These are phyloP conservation scores for Mucor plumbeus DNA, from an alignment of 371 early-diverging fungal genomes.

Conservation along the genomic window DNA sequence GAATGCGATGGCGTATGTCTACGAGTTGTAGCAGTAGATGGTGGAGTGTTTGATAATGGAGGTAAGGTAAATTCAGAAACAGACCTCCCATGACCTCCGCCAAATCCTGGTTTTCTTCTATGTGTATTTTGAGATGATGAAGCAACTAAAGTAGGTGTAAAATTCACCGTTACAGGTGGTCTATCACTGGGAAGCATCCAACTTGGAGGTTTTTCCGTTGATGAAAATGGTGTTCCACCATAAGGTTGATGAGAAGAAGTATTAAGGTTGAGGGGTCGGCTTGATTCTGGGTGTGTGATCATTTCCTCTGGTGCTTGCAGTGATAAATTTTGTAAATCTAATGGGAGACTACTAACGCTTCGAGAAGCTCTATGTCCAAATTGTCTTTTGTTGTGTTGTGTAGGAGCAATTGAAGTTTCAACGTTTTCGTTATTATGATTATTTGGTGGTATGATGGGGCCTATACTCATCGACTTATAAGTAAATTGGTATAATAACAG, in stretches of 20 bases:
- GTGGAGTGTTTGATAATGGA: constrained; percentile 15
- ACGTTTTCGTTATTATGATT: background rate
- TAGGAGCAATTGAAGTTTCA: background rate
- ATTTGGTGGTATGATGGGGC: background rate
- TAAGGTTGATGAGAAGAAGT: constrained; percentile 11
- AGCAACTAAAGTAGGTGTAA: background rate
- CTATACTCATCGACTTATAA: background rate
- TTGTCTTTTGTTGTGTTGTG: constrained; percentile 17
- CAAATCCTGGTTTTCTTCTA: constrained; percentile 23
- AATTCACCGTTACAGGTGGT: background rate
- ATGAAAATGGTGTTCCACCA: constrained; percentile 14
- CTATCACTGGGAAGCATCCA: constrained; percentile 29
- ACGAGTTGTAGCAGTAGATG: constrained; percentile 16
- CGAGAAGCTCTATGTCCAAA: constrained; percentile 21
- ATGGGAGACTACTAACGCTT: constrained; percentile 30
- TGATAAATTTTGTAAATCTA: constrained; percentile 30
- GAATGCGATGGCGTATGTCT: constrained; percentile 22
- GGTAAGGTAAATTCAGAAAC: constrained; percentile 28
- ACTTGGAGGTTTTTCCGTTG: constrained; percentile 24
- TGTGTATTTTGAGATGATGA: constrained; percentile 11
- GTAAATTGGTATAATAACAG: background rate
- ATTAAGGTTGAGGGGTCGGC: background rate
- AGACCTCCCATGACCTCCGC: constrained; percentile 27
- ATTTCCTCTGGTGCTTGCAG: constrained; percentile 20
- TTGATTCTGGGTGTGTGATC: background rate